Conservation (phyloP, 768 basidiomycete species). For the Hirschioporus abietinus region DNA sequence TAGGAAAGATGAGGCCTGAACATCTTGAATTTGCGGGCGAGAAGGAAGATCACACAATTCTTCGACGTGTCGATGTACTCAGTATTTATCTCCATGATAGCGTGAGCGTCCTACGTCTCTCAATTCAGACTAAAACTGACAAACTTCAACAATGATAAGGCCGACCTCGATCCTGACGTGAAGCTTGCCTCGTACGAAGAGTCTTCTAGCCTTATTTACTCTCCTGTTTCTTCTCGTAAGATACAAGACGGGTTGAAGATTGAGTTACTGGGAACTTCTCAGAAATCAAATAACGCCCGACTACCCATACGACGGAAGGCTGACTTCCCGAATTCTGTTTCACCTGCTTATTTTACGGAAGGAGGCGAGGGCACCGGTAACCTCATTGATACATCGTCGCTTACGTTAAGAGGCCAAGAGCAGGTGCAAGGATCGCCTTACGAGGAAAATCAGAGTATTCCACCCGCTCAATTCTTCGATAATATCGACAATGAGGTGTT, state of each 20-base stretch:
- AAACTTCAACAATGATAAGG: too few relatives aligned
- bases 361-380: not conserved
- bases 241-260: not conserved
- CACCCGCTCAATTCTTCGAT: not conserved
- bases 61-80: not conserved
- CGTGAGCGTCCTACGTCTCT: not conserved
- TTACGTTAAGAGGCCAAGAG: not conserved
- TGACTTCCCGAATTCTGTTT: not conserved
- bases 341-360: not conserved
- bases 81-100: not conserved
- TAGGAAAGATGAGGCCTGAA: not conserved
- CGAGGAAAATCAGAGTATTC: not conserved
- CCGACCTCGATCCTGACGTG: too few relatives aligned
- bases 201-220: not conserved
- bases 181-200: not conserved
- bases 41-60: not conserved
- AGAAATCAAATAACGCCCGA: not conserved
- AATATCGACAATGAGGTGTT: not conserved
- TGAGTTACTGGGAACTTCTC: too few relatives aligned
- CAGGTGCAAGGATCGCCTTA: not conserved
- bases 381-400: not conserved
- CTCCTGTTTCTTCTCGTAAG: not conserved
- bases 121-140: too few relatives aligned
- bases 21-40: not conserved
- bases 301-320: not conserved